Evolutionary conservation across 164 flowering plant genomes (phyloP).

Genomic region (Aristolochia contorta): DNA sequence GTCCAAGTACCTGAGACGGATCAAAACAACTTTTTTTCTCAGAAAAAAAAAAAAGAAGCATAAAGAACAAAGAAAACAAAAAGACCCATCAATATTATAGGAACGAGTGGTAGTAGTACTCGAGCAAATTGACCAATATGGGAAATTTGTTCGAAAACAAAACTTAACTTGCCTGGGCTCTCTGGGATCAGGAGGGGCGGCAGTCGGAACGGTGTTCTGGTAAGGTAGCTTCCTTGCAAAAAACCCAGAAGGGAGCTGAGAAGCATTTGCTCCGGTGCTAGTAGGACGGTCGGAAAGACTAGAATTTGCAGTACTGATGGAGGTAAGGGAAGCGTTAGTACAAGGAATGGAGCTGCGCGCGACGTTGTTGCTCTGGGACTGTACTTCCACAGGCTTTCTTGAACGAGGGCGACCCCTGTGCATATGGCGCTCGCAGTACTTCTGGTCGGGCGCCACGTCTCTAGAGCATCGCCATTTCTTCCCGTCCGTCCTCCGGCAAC

Average conservation of each 20-base stretch:
- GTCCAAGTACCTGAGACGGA: constrained; percentile 30
- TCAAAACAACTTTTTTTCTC: neutral
- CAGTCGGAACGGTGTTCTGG: neutral
- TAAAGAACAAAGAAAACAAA: no score
- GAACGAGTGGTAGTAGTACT: no score
- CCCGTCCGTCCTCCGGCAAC: constrained; percentile 82
- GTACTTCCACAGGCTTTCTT: constrained; percentile 95
- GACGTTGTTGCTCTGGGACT: constrained; percentile 8
- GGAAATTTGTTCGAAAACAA: no score
- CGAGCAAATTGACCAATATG: no score
- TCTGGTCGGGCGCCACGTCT: constrained; percentile 67
- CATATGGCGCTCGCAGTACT: constrained; percentile 81
- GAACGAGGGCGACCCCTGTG: constrained; percentile 81
- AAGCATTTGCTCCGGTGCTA: neutral
- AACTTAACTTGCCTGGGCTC: constrained; percentile 8
- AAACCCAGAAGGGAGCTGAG: constrained; percentile 9
- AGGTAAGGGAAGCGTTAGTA: constrained; percentile 1
- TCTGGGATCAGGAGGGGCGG: neutral
- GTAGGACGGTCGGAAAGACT: constrained; percentile 1
- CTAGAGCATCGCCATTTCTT: constrained; percentile 90
- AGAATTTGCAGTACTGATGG: constrained; percentile 9
- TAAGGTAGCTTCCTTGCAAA: constrained; percentile 12
- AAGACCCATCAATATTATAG: no score
- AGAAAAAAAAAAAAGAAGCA: neutral
- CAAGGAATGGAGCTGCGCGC: neutral